Evolutionary conservation across 805 yeast genomes (phyloP), one percentile per base, ranked within the genome.

Genomic region (Starmerella floris): DNA sequence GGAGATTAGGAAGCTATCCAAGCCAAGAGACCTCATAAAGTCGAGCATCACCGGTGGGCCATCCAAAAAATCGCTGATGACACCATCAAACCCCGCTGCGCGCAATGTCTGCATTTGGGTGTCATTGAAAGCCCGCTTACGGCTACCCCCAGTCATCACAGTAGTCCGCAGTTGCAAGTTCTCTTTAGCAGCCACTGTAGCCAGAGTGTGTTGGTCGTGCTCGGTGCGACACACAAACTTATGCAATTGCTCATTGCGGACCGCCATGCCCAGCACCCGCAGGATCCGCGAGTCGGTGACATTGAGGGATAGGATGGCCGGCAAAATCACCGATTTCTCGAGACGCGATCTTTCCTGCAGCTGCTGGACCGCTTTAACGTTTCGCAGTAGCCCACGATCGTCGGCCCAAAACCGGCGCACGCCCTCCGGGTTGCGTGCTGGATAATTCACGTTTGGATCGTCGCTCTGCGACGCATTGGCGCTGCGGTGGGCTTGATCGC

Each of bases 1-100:
- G 5, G 38, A 35, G 13, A 35, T 19, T 5, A 22, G 30, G 5
- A 23, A 8, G 9, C 21, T 57, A 48, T 74, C 68, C 16, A 76
- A 26, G 2, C 39, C 36, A 1, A 30, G 23, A 9, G 40, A 10
- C 8, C 16, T 23, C 34, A 48, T 22, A 37, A 37, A 46, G 4
- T 69, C 67, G 39, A 83, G 56, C 1, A 88, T 93, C 9, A 72
- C 70, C 5, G 59, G 55, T 1, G 95, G 94, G 1, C 95, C 97
- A 2, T 62, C 60, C 2, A 88, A 54, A 48, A 74, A 74, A 52
- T 91, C 95, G 2, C 71, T 60, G 22, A 85, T 51, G 54, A 74
- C 83, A 1, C 94, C 91, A 42, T 82, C 94, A 58, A 91, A 85
- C 0, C 95, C 95, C 20, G 65, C 59, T 0, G 43, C 28, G 23